Evolutionary conservation across 768 basidiomycete genomes (phyloP), one percentile per base, ranked within the genome.

Genomic region (Clitopilus hobsonii): DNA sequence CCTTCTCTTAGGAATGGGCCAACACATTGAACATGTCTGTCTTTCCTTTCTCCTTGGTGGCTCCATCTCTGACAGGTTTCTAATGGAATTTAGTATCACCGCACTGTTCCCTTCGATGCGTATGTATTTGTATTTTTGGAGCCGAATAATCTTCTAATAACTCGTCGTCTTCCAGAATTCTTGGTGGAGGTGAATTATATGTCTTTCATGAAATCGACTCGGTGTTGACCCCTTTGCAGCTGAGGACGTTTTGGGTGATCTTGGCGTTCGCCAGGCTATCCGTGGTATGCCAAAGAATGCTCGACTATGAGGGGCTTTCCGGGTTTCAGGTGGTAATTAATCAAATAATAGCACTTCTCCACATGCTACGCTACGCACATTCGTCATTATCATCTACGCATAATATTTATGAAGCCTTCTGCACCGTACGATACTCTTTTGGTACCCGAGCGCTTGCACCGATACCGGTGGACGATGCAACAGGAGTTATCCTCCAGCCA

Each of bases 221-320:
- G 27, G 41, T 55, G 38, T 63, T 52, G 52, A 56, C 49, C 38
- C 45, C 49, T 47, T 48, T 56, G 7, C 54, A 77, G 88, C 89
- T 57, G 87, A 90, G 67, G 89, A 90, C 59, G 90, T 92, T 8
- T 71, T 93, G 54, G 84, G 83, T 16, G 91, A 93, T 64, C 75
- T 94, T 25, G 91, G 91, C 49, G 89, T 91, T 7, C 79, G 91
- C 49, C 89, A 91, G 66, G 89, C 89, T 0, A 79, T 91, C 62
- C 80, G 86, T 41, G 74, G 72, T 18, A 91, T 93, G 80, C 91
- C 90, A 6, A 79, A 82, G 74, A 80, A 86, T 62, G 78, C 76
- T 20, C 77, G 81, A 55, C 66, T 91, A 63, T 92, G 72, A n/a
- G n/a, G n/a, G 64, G 49, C n/a, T n/a, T 38, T n/a, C 22, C 27